phyloP scores from a whole-genome alignment of 257 asterid species.

The Paulownia fortunei region DNA sequence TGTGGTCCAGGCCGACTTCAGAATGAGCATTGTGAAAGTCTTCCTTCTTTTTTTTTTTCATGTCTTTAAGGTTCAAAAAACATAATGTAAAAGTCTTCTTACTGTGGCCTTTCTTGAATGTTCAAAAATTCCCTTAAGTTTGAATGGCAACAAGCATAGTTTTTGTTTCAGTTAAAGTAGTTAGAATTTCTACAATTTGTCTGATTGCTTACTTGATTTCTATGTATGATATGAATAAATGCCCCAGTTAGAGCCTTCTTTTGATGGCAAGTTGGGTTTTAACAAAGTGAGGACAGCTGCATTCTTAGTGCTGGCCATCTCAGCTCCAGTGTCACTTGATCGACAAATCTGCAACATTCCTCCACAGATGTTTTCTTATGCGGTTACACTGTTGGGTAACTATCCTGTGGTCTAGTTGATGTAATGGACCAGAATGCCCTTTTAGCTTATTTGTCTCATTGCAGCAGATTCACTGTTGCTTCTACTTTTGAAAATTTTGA shows the following conservation, averaged over 20 bases:
- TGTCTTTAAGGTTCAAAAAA: background rate
- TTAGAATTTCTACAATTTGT: slow-evolving; percentile 1
- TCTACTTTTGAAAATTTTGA: slow-evolving; percentile 58
- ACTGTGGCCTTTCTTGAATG: background rate
- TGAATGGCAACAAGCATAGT: background rate
- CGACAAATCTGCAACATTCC: slow-evolving; percentile 66
- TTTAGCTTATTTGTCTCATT: slow-evolving; percentile 68
- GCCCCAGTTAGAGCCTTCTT: slow-evolving; percentile 79
- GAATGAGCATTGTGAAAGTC: background rate
- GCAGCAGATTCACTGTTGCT: slow-evolving; percentile 73
- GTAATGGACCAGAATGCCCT: slow-evolving; percentile 57
- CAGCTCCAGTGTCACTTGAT: slow-evolving; percentile 85
- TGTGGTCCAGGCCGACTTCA: background rate
- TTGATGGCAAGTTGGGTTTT: slow-evolving; percentile 59
- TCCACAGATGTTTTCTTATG: slow-evolving; percentile 79
- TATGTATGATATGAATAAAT: slow-evolving; percentile 32
- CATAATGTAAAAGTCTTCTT: background rate
- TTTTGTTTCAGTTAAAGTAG: slow-evolving; percentile 23
- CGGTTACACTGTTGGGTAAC: slow-evolving; percentile 71
- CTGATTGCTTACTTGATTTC: slow-evolving; percentile 26
- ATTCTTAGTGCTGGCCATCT: slow-evolving; percentile 69
- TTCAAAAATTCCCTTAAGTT: slow-evolving; percentile 1
- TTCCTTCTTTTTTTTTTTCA: background rate
- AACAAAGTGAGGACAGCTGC: slow-evolving; percentile 61
- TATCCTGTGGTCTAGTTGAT: slow-evolving; percentile 60